Evolutionary conservation across 2,329 filamentous ascomycete genomes (phyloP), one percentile per base, ranked within the genome.

Genomic region (Tolypocladium amazonense): DNA sequence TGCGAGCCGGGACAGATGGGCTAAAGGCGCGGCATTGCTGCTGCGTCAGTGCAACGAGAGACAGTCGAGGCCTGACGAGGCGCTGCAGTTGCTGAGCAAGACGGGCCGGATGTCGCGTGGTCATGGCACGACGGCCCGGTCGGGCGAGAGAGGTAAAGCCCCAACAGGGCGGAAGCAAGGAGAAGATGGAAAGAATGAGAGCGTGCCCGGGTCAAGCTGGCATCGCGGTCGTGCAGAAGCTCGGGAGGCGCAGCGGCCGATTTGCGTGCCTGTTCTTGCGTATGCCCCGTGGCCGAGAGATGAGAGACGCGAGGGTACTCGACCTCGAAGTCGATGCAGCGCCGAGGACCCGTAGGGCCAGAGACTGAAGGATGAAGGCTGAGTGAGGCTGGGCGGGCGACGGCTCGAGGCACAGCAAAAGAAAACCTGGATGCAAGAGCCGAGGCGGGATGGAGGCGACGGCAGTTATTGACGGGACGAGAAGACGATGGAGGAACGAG

Each of bases 31-130:
- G 59, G 35, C 56, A 52, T 52, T 50, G 41, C 33, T 8, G 20
- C 3, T 41, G 33, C n/a, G 30, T 38, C 1, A 45, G 20, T 4
- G 23, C 41, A 38, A 37, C 2, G n/a, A 15, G 11, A 11, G 27
- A 7, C 12, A 37, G 33, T 23, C 30, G 27, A 38, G 23, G 56
- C n/a, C 43, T 33, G n/a, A 6, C 1, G 30, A 41, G 39, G 39
- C 56, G 53, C 50, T 56, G 47, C 33, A 65, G 54, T 47, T 56
- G 61, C 47, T 60, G 62, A 9, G 62, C 58, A 53, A 63, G 56
- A 39, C 59, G 58, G 55, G 55, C 57, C 53, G 61, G 53, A 14
- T 58, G 58, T 47, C 59, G 59, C 54, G 41, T 47, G 43, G 58
- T 60, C 65, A 66, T 66, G 59, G 59, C 60, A 33, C 30, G 30